Evolutionary conservation across 768 basidiomycete species (phyloP).

Genomic region (Hypholoma fasciculare): DNA sequence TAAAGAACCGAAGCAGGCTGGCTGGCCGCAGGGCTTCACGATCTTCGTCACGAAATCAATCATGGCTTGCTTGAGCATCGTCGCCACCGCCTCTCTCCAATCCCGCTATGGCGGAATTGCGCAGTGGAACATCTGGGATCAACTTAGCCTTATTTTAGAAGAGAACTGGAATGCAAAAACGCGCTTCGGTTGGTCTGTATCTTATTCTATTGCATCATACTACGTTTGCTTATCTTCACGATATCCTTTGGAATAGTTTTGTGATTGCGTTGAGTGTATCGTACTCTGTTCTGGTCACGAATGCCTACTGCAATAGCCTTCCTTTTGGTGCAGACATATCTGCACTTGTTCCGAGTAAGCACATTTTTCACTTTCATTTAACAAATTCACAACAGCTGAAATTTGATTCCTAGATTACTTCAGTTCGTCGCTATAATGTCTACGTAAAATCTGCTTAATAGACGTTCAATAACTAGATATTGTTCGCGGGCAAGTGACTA

Average conservation of each 20-base stretch:
- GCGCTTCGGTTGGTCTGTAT: conserved; percentile 12
- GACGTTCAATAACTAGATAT: neutral
- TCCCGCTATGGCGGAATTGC: conserved; percentile 14
- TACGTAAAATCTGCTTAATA: neutral
- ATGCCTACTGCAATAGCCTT: conserved; percentile 12
- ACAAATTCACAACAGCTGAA: no score
- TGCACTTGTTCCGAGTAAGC: conserved; percentile 12
- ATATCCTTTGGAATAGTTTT: conserved; percentile 2
- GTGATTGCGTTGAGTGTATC: conserved; percentile 10
- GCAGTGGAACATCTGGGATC: conserved; percentile 15
- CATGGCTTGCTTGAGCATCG: conserved; percentile 14
- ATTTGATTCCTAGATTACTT: conserved; percentile 1
- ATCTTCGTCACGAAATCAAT: conserved; percentile 11
- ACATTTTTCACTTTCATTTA: neutral
- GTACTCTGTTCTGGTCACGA: conserved; percentile 15
- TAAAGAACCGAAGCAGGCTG: conserved; percentile 9
- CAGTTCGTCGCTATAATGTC: neutral
- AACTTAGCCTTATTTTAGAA: conserved; percentile 8
- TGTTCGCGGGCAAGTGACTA: conserved; percentile 12
- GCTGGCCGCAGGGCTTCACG: conserved; percentile 14
- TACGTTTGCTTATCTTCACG: neutral
- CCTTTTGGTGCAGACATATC: conserved; percentile 17
- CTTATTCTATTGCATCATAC: neutral
- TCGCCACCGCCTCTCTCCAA: conserved; percentile 14
- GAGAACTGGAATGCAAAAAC: conserved; percentile 14